Evolutionary conservation across 2,329 filamentous ascomycete genomes (phyloP), one percentile per base, ranked within the genome.

Genomic region (Colletotrichum filicis): DNA sequence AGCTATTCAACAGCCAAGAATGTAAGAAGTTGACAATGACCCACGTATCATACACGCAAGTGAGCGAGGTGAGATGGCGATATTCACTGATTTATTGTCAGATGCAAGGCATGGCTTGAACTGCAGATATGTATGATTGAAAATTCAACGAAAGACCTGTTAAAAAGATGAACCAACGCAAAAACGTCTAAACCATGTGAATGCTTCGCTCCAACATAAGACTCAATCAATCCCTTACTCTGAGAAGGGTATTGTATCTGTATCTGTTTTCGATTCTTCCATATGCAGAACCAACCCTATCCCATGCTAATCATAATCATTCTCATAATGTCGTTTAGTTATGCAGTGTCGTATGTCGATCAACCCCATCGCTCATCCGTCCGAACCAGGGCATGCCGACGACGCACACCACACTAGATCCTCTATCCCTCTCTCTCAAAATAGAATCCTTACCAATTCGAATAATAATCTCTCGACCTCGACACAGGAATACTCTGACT

Each of bases 401-500:
- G 37, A 37, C 5, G 5, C 37, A 16, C 14, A 16, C 37, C 37
- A 42, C 37, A 14, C 37, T 6, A 3, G 9, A 16, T 1, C 3
- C 6, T 42, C 37, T 42, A 9, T 37, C 35, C 12, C 37, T 42
- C 35, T 58, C 32, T 12, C 32, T 12, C 32, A 32, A 6, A 16
- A 5, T 5, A 24, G 1, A 4, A 9, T 37, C 3, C 24, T 64
- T 53, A 73, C 59, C 70, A 73, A 16, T 65, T 69, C 35, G 59
- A 68, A 11, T 72, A 61, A 1, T 49, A 49, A 0, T 35, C 52
- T 32, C 66, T 69, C 16, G 66, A 59, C 11, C 70, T 30, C 32
- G 66, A 69, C 4, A 37, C 70, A 1, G 70, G 70, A 52, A 69
- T 73, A 46, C 70, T 73, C 26, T 42, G 66, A 42, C 70, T 73